phyloP scores from a whole-genome alignment of 176 grass and related monocot genomes.

The Oryza meridionalis region DNA sequence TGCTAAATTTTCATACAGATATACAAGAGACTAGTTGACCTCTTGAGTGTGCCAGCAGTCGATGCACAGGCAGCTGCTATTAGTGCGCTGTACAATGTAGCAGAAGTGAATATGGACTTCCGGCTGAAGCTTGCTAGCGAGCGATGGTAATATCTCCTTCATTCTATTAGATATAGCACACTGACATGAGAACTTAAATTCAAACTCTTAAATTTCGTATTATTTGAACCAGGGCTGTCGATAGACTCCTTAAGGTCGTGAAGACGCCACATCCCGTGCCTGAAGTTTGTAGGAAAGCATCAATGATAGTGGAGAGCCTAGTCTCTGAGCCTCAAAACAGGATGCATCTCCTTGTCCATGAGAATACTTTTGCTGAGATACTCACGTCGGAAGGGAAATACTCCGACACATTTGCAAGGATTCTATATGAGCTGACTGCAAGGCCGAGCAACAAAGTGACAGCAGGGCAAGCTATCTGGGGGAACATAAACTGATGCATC shows the following conservation, averaged over 20 bases:
- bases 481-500: constrained; percentile 75
- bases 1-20: constrained; percentile 53
- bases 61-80: constrained; percentile 95
- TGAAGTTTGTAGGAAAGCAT: constrained; percentile 92
- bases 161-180: constrained; percentile 24
- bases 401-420: constrained; percentile 90
- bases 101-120: constrained; percentile 97
- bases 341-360: constrained; percentile 78
- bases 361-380: constrained; percentile 92
- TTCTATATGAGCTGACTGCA: constrained; percentile 83
- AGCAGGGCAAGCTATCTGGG: constrained; percentile 84
- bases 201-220: constrained; percentile 9
- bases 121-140: constrained; percentile 89
- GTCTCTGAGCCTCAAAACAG: constrained; percentile 94
- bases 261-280: constrained; percentile 77
- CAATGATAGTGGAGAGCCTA: constrained; percentile 94
- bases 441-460: constrained; percentile 81
- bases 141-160: constrained; percentile 62
- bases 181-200: not conserved
- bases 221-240: constrained; percentile 76
- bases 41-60: constrained; percentile 84
- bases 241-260: constrained; percentile 89
- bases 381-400: constrained; percentile 80
- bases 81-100: constrained; percentile 89
- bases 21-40: constrained; percentile 90